A percentile compares a stretch with the other conserved stretches of the same genome.
Evolutionary conservation across 495 filamentous ascomycete genomes (phyloP).

Genomic region (Thozetella sp.): DNA sequence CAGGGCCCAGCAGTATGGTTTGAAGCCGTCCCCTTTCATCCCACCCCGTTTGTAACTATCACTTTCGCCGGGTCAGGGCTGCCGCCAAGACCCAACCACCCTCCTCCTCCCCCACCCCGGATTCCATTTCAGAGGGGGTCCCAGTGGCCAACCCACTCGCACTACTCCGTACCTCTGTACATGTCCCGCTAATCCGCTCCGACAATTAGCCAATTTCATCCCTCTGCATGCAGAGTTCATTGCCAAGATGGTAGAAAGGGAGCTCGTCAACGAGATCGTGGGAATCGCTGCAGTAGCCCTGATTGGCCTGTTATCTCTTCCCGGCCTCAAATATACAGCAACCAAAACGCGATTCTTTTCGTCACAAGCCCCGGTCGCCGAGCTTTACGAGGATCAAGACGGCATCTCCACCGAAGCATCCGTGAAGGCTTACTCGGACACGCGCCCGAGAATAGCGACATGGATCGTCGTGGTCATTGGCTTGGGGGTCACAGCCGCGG

Average conservation of each 20-base stretch:
- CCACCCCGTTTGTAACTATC: too few relatives aligned
- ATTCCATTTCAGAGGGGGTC: not conserved
- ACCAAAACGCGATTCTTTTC: not conserved
- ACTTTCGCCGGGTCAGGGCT: too few relatives aligned
- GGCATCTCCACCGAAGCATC: slow-evolving; percentile 53
- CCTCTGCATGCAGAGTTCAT: not conserved
- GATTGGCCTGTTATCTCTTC: slow-evolving; percentile 12
- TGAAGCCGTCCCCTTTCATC: too few relatives aligned
- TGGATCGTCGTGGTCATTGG: slow-evolving; percentile 33
- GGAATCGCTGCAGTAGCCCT: slow-evolving; percentile 4
- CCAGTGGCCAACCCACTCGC: not conserved
- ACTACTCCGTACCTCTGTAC: not conserved
- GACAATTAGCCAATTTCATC: not conserved
- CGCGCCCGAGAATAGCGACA: slow-evolving; percentile 33
- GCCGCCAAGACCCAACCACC: not conserved
- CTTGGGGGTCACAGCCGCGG: slow-evolving; percentile 26
- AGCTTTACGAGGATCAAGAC: slow-evolving; percentile 52
- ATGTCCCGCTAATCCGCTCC: not conserved
- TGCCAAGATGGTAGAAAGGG: slow-evolving; percentile 10
- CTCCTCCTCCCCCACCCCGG: not conserved
- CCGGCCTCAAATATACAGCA: slow-evolving; percentile 3
- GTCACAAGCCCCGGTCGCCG: slow-evolving; percentile 5
- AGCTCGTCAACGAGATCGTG: slow-evolving; percentile 6
- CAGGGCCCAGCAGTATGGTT: too few relatives aligned
- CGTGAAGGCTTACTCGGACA: slow-evolving; percentile 38